Evolutionary conservation across 345 rosid species (phyloP).

Genomic region (Zanthoxylum bungeanum): DNA sequence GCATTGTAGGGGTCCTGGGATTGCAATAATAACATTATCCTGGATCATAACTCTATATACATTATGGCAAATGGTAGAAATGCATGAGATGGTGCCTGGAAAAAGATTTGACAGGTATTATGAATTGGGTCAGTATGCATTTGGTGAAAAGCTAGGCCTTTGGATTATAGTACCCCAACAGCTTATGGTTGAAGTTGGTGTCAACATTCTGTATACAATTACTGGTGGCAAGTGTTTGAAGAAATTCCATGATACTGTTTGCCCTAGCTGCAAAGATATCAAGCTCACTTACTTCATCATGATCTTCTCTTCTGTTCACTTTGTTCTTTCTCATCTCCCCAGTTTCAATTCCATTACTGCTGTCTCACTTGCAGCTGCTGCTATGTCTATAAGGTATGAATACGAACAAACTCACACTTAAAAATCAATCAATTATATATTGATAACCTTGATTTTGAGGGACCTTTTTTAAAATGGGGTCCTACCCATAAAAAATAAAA

Average conservation of each 20-base stretch:
- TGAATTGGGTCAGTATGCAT: slow-evolving; percentile 69
- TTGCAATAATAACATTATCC: slow-evolving; percentile 43
- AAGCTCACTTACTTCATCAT: slow-evolving; percentile 54
- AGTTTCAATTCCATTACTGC: slow-evolving; percentile 59
- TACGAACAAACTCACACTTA: neutral
- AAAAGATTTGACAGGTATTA: slow-evolving; percentile 73
- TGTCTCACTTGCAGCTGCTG: slow-evolving; percentile 62
- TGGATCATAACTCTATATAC: slow-evolving; percentile 77
- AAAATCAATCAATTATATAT: neutral
- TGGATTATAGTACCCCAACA: slow-evolving; percentile 74
- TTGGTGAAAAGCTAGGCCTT: slow-evolving; percentile 66
- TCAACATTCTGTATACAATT: too few relatives aligned
- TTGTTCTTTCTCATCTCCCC: slow-evolving; percentile 58
- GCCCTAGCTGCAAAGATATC: slow-evolving; percentile 41
- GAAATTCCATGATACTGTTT: slow-evolving; percentile 35
- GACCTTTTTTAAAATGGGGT: too few relatives aligned
- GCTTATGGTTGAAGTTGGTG: too few relatives aligned
- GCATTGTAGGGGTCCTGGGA: slow-evolving; percentile 57
- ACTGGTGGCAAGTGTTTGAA: too few relatives aligned
- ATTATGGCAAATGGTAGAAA: slow-evolving; percentile 82
- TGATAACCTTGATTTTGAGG: neutral
- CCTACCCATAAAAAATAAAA: too few relatives aligned
- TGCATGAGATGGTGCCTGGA: slow-evolving; percentile 76
- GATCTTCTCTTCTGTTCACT: slow-evolving; percentile 56
- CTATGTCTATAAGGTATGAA: slow-evolving; percentile 58